phyloP scores from a whole-genome alignment of 495 filamentous ascomycete genomes.

The Talaromyces wortmannii region DNA sequence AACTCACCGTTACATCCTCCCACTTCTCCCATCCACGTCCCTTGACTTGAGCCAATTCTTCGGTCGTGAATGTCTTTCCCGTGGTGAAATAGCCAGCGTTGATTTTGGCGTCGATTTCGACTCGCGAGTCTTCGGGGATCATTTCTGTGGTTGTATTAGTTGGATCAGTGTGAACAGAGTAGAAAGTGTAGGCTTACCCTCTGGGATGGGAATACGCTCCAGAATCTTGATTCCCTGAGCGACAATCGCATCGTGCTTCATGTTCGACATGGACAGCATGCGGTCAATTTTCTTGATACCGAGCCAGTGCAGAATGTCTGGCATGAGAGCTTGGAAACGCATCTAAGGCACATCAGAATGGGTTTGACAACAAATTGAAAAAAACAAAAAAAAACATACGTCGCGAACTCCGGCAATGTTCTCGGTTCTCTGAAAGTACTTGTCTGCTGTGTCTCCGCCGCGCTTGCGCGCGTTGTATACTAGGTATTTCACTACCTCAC shows the following conservation, averaged over 20 bases:
- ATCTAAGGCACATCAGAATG: constrained; percentile 38
- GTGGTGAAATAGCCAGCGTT: constrained; percentile 95
- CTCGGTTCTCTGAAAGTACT: constrained; percentile 96
- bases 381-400: constrained; percentile 15
- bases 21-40: constrained; percentile 89
- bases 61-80: constrained; percentile 80
- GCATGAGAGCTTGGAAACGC: constrained; percentile 99
- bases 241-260: constrained; percentile 99
- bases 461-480: constrained; percentile 91
- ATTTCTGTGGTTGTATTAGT: constrained; percentile 37
- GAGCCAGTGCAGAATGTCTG: constrained; percentile 96
- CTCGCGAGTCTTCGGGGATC: constrained; percentile 91
- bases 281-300: constrained; percentile 98
- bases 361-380: constrained; percentile 2
- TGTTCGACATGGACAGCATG: constrained; percentile 99
- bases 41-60: constrained; percentile 76
- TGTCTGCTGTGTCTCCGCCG: constrained; percentile 81
- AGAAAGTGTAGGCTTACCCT: constrained; percentile 23
- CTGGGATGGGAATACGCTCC: constrained; percentile 89
- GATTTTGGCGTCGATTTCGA: constrained; percentile 99
- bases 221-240: constrained; percentile 90
- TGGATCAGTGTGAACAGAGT: neutral
- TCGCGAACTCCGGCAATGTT: constrained; percentile 92
- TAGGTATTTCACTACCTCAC: constrained; percentile 96
- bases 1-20: constrained; percentile 37